phyloP scores from a whole-genome alignment of 169 alveolate genomes.

The Neospora caninum region DNA sequence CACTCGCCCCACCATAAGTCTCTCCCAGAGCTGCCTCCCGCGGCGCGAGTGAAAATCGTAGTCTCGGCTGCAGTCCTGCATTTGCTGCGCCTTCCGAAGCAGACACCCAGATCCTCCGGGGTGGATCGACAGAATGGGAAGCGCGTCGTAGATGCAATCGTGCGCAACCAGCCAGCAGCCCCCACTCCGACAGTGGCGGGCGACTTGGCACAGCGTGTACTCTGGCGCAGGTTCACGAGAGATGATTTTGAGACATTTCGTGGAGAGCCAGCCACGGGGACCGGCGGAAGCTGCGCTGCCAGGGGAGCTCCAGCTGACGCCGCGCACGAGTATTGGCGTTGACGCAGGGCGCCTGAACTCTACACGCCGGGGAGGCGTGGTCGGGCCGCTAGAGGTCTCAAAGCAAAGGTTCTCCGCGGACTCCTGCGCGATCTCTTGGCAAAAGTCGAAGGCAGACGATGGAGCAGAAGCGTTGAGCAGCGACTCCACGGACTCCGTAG shows the following conservation, averaged over 20 bases:
- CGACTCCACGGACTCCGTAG: too few relatives aligned
- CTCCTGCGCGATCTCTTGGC: neutral
- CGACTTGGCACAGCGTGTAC: slow-evolving; percentile 3
- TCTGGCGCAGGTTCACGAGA: neutral
- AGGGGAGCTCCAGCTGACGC: neutral
- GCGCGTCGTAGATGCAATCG: neutral
- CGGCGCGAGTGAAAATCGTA: neutral
- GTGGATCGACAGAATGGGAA: slow-evolving; percentile 12
- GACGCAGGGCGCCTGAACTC: neutral
- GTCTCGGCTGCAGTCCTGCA: neutral
- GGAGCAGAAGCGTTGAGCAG: neutral
- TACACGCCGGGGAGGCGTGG: neutral
- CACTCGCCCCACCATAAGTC: neutral
- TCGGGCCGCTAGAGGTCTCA: neutral
- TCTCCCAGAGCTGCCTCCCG: neutral
- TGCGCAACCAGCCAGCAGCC: neutral
- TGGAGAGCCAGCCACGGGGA: neutral
- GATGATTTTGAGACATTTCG: neutral
- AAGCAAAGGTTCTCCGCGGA: neutral
- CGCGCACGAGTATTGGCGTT: neutral
- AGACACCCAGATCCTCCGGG: slow-evolving; percentile 16
- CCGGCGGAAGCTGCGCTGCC: neutral
- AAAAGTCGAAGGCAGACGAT: neutral
- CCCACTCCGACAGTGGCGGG: neutral
- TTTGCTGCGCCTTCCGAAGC: neutral